These are phyloP conservation scores for Lasiodiplodia citricola DNA, from an alignment of 2,329 filamentous ascomycete species.

Conservation along the genomic window DNA sequence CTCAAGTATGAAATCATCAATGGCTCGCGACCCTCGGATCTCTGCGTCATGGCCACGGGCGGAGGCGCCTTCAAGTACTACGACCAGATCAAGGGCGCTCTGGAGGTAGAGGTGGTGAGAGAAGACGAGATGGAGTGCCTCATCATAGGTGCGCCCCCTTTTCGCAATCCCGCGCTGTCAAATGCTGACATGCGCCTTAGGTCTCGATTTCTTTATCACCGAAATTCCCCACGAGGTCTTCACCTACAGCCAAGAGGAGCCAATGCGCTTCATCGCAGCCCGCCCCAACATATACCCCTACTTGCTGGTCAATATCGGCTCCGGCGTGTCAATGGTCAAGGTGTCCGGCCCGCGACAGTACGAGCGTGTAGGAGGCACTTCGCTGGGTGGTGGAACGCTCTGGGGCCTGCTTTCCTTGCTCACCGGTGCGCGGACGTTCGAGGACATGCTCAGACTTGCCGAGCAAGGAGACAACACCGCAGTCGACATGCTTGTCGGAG, in stretches of 20 bases:
- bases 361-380: conserved; percentile 91
- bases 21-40: conserved; percentile 70
- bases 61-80: conserved; percentile 98
- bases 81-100: conserved; percentile 80
- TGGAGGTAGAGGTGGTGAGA: conserved; percentile 85
- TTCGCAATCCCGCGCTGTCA: not conserved
- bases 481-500: conserved; percentile 95
- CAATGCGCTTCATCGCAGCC: conserved; percentile 85
- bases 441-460: conserved; percentile 94
- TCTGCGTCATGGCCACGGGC: conserved; percentile 94
- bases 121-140: conserved; percentile 99
- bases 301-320: conserved; percentile 96
- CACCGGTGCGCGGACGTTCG: conserved; percentile 93
- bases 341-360: conserved; percentile 87
- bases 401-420: conserved; percentile 93
- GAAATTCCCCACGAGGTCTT: conserved; percentile 98
- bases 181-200: conserved; percentile 49
- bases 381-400: conserved; percentile 93
- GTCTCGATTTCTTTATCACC: conserved; percentile 97
- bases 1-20: conserved; percentile 79
- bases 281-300: conserved; percentile 91
- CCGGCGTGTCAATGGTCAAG: conserved; percentile 95
- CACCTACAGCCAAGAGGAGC: conserved; percentile 82
- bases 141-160: conserved; percentile 74
- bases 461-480: conserved; percentile 89